Evolutionary conservation across 1,284 basidiomycete genomes (phyloP), one percentile per base, ranked within the genome.

Genomic region (Coriolopsis trogii): DNA sequence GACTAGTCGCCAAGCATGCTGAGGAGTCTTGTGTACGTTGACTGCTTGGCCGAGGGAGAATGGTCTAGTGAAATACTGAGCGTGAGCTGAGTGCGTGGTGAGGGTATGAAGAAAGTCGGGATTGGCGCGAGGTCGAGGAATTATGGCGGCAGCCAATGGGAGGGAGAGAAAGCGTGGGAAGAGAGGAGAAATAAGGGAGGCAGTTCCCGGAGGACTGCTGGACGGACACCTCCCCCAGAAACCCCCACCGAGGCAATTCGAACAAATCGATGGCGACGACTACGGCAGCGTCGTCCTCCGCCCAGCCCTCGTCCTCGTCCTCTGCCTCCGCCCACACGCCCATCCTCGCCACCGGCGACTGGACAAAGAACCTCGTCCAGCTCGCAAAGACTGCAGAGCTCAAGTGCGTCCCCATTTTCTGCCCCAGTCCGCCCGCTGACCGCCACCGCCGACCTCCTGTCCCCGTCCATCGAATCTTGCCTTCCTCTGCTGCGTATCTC

Each of bases 281-380:
- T 38, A 49, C 59, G 43, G 52, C 60, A 41, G 50, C 57, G 44
- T 50, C 59, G 33, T 53, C 60, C 39, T 55, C 58, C 31, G 45
- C 60, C 33, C 28, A 7, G 28, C 28, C 7, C 28, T n/a, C n/a
- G n/a, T n/a, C 56, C 45, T 49, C 59, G 30, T 53, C 60, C 37
- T 53, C 57, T 30, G 41, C 59, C 47, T 18, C 60, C 26, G 48
- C 62, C 13, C 34, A 30, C 56, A 53, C 46, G 9, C 84, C 85
- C 13, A 70, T 89, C 45, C 74, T 89, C 43, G 86, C 88, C 4
- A 83, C 82, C 16, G 88, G 88, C 6, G 87, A 91, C 68, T 91
- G 89, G 89, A 89, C 87, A 28, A 87, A 86, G 63, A 87, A 89
- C 69, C 78, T 91, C 39, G 85, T 91, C 41, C 87, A 90, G 54